Conservation (phyloP, 257 asterid species). For the Solanum ahanhuiri region DNA sequence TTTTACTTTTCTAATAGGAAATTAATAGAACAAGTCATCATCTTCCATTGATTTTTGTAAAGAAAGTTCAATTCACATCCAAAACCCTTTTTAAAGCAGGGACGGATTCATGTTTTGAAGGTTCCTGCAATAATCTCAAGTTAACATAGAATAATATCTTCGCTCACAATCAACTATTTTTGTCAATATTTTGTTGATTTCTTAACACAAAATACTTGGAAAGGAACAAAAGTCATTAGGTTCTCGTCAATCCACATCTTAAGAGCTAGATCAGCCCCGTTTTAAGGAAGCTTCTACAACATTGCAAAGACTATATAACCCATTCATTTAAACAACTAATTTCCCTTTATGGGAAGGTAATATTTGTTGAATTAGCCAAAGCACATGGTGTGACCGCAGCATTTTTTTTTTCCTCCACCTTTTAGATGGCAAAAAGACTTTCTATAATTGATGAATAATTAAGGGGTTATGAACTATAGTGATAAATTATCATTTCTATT, state of each 20-base stretch:
- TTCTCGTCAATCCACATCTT: neutral
- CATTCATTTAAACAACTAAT: neutral
- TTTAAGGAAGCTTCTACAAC: neutral
- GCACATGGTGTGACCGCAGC: neutral
- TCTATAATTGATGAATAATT: neutral
- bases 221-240: accelerated
- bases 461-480: neutral
- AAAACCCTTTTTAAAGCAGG: neutral
- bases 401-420: neutral
- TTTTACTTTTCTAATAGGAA: neutral
- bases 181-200: neutral
- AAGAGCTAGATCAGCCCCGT: neutral
- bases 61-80: neutral
- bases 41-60: neutral
- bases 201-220: neutral
- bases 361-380: neutral
- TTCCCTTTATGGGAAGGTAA: neutral
- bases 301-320: neutral
- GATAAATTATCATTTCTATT: neutral
- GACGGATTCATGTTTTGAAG: neutral
- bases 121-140: neutral
- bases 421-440: neutral
- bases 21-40: neutral
- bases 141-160: neutral
- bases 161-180: neutral